Evolutionary conservation across 495 filamentous ascomycete species (phyloP), one percentile per base, ranked within the genome.

Genomic region (Parathielavia appendiculata): DNA sequence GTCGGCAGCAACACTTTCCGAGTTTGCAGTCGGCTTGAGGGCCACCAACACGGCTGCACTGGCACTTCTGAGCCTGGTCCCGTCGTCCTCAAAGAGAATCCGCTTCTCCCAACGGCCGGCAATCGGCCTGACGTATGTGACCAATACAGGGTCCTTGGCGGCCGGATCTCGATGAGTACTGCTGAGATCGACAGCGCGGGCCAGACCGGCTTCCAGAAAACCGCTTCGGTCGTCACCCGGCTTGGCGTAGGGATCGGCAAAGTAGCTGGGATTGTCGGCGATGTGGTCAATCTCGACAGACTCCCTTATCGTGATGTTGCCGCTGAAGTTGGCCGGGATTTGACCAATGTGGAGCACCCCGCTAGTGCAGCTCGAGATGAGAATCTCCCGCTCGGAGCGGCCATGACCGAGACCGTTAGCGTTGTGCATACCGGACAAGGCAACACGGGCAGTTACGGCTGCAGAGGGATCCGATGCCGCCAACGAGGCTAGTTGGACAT

Each of bases 201-300:
- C 62, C 16, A 85, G 55, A 7, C 83, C 83, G 0, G 80, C 74
- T 1, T 81, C 59, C 1, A 86, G 63, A 40, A 80, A 81, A 0
- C 84, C 82, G 51, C 82, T 85, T 7, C 75, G 59, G 32, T 70
- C 81, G 58, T 83, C 77, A 38, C 73, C 59, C 2, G 77, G 75
- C 8, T 71, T 78, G 13, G 78, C 75, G 62, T 82, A 83, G 56
- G 74, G 73, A 45, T 78, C 74, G 1, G 61, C 46, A 47, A 76
- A 87, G 63, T 80, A 86, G 52, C 66, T 76, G 0, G 81, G 82
- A 56, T 86, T 87, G 65, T 87, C 83, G 36, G 81, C 72, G 17
- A 77, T 57, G 20, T 68, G 71, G 23, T 76, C 72, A 2, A 83
- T 54, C 4, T 65, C 54, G 38, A 83, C 51, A 2, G 68, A 63